Evolutionary conservation across 2,329 filamentous ascomycete genomes (phyloP).

Genomic region (Diaporthe capsici): DNA sequence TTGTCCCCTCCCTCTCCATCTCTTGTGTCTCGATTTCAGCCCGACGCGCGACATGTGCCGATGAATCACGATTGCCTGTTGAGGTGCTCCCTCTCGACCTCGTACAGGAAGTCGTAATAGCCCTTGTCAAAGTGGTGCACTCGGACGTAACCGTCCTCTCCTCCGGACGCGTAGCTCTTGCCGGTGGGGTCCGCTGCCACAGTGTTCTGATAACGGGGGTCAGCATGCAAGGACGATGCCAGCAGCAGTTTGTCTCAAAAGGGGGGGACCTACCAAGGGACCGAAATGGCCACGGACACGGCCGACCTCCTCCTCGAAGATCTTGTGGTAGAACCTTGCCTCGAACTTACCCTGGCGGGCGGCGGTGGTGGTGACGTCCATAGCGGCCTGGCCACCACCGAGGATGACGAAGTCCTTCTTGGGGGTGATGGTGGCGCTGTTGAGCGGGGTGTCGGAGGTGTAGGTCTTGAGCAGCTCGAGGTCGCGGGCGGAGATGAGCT

Average conservation of each 20-base stretch:
- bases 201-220: constrained; percentile 73
- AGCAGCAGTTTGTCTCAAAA: too few relatives aligned
- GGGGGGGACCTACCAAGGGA: constrained; percentile 70
- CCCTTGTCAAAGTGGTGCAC: constrained; percentile 99
- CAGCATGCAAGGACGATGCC: background rate
- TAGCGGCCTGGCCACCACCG: constrained; percentile 97
- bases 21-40: constrained; percentile 7
- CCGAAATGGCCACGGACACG: constrained; percentile 98
- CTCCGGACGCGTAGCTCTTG: constrained; percentile 92
- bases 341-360: constrained; percentile 99
- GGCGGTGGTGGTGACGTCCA: constrained; percentile 97
- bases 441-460: constrained; percentile 91
- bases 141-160: constrained; percentile 98
- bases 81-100: constrained; percentile 89
- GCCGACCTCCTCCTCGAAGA: constrained; percentile 99
- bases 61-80: constrained; percentile 55
- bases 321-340: constrained; percentile 99
- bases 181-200: constrained; percentile 94
- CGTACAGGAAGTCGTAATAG: constrained; percentile 99
- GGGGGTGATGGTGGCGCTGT: constrained; percentile 92
- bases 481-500: constrained; percentile 88
- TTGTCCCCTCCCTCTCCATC: constrained; percentile 14
- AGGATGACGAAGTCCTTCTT: constrained; percentile 99
- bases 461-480: constrained; percentile 96
- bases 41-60: background rate